These are phyloP conservation scores for Astrothelium subdiscretum DNA, from an alignment of 495 filamentous ascomycete genomes.

Conservation along the genomic window DNA sequence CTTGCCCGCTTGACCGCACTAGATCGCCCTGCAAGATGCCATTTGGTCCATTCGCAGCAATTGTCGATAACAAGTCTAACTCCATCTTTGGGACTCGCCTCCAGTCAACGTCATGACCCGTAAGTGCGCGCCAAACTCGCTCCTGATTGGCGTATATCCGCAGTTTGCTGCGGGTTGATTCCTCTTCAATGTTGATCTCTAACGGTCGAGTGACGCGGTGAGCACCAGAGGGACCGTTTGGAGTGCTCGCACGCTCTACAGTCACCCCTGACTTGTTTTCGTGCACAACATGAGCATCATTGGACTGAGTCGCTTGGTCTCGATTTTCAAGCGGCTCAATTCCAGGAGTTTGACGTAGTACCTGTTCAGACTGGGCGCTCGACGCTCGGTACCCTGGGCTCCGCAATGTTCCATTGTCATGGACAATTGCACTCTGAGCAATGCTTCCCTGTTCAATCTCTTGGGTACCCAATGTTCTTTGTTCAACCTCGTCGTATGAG, in stretches of 20 bases:
- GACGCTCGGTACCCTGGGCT: no score
- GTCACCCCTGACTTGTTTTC: no score
- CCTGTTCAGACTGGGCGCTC: no score
- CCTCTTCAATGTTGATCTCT: no score
- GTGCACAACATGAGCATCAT: no score
- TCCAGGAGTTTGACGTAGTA: no score
- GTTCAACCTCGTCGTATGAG: background rate
- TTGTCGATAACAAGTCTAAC: constrained; percentile 67
- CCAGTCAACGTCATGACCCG: constrained; percentile 68
- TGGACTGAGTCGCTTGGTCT: background rate
- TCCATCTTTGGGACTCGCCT: constrained; percentile 53
- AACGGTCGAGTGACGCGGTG: background rate
- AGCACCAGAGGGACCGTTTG: background rate
- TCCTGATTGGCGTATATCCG: constrained; percentile 50
- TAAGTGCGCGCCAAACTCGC: constrained; percentile 63
- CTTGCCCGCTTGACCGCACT: constrained; percentile 64
- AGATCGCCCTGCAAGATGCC: constrained; percentile 75
- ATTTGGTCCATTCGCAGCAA: constrained; percentile 55
- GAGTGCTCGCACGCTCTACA: no score
- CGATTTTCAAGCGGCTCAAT: no score
- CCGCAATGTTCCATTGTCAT: no score
- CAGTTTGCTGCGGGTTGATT: constrained; percentile 8
- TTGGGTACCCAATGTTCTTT: background rate
- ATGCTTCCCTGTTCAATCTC: background rate
- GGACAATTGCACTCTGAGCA: background rate